Percentiles rank a stretch among this genome's conserved stretches.
phyloP scores from a whole-genome alignment of 2,329 filamentous ascomycete genomes.

The Monosporascus sp. region DNA sequence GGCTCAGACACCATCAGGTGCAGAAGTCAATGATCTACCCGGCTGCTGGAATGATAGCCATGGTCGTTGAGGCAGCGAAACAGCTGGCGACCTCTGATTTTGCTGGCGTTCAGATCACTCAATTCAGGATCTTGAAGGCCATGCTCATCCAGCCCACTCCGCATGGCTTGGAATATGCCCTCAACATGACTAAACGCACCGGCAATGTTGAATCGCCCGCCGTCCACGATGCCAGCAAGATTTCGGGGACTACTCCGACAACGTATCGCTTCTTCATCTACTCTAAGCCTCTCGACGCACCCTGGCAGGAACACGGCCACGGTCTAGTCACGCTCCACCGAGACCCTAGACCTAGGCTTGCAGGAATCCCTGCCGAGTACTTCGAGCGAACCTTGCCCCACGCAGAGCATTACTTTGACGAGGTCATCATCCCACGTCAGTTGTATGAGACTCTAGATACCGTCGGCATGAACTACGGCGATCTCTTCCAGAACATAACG shows the following conservation, averaged over 20 bases:
- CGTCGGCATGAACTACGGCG: conserved; percentile 47
- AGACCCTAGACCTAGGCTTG: neutral
- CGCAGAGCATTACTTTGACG: conserved; percentile 21
- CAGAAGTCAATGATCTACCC: conserved; percentile 46
- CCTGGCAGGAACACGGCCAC: conserved; percentile 39
- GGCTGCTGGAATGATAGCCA: conserved; percentile 42
- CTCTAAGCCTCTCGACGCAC: conserved; percentile 34
- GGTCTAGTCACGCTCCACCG: conserved; percentile 24
- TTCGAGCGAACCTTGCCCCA: conserved; percentile 2
- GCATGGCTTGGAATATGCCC: conserved; percentile 44
- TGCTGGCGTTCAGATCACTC: conserved; percentile 36
- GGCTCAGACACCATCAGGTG: conserved; percentile 47
- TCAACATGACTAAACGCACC: conserved; percentile 33
- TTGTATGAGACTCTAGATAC: conserved; percentile 46
- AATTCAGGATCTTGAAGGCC: conserved; percentile 43
- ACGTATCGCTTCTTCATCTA: conserved; percentile 39
- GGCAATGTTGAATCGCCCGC: neutral
- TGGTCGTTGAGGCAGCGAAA: conserved; percentile 41
- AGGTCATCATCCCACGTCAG: conserved; percentile 35
- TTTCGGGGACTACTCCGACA: conserved; percentile 3
- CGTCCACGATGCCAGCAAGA: conserved; percentile 8
- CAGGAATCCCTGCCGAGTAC: neutral
- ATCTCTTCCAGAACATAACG: conserved; percentile 42
- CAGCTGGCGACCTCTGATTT: conserved; percentile 28
- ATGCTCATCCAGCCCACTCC: conserved; percentile 42